Percentiles rank a stretch among this genome's conserved stretches.
These are phyloP conservation scores for Quercus wislizeni DNA, from an alignment of 306 rosid species.

Conservation along the genomic window DNA sequence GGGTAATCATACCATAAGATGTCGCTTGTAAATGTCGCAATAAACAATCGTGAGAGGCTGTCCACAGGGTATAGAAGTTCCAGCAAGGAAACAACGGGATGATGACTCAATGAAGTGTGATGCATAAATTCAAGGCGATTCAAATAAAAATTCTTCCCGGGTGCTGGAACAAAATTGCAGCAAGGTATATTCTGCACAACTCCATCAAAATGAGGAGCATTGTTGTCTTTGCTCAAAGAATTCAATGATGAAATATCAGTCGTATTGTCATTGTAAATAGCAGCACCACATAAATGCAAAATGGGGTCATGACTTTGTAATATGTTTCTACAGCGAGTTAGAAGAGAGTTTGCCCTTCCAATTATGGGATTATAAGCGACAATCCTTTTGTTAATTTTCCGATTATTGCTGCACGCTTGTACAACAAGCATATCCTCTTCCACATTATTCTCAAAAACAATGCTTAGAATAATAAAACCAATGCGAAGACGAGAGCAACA, in stretches of 20 bases:
- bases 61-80: conserved; percentile 73
- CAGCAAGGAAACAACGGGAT: conserved; percentile 45
- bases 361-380: conserved; percentile 34
- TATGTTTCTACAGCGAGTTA: conserved; percentile 43
- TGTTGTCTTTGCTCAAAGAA: conserved; percentile 18
- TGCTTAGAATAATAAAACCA: conserved; percentile 50
- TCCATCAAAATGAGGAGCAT: conserved; percentile 23
- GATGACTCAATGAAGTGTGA: conserved; percentile 20
- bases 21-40: conserved; percentile 80
- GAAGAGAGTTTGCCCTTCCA: conserved; percentile 44
- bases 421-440: too few species aligned
- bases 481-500: conserved; percentile 34
- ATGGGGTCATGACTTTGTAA: conserved; percentile 59
- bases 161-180: conserved; percentile 28
- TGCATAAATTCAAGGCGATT: conserved; percentile 49
- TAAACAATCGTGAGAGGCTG: conserved; percentile 55
- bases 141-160: conserved; percentile 68
- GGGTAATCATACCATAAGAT: conserved; percentile 56
- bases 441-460: conserved; percentile 20
- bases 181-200: neutral
- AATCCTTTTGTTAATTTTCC: conserved; percentile 50
- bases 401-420: conserved; percentile 7
- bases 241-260: conserved; percentile 3
- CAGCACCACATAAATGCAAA: conserved; percentile 19
- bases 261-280: conserved; percentile 7